Percentiles rank a stretch among this genome's conserved stretches.
Evolutionary conservation across 2,329 filamentous ascomycete species (phyloP).

Genomic region (Graphiopsis chlorocephala): DNA sequence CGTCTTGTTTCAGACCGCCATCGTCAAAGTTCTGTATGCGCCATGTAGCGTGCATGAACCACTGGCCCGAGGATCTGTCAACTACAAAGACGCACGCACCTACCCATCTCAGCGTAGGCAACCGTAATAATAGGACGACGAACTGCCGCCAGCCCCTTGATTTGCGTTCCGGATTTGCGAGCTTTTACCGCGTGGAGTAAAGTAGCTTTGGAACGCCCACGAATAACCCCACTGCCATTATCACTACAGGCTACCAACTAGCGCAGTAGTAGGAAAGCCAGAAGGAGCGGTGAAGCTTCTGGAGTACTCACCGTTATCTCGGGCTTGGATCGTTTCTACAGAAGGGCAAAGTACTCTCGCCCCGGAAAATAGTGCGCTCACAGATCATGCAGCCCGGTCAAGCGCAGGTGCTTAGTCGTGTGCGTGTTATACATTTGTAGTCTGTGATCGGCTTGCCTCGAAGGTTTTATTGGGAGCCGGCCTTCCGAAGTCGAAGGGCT

Average conservation of each 20-base stretch:
- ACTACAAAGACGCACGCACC: neutral
- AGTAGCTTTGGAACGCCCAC: constrained; percentile 7
- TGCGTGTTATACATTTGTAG: neutral
- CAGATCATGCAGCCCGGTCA: neutral
- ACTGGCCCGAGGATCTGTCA: constrained; percentile 10
- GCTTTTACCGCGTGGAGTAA: constrained; percentile 15
- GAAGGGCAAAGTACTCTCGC: neutral
- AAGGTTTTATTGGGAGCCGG: constrained; percentile 2
- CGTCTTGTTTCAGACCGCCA: neutral
- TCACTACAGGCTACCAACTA: constrained; percentile 13
- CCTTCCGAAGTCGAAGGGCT: neutral
- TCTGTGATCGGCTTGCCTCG: neutral
- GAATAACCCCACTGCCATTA: constrained; percentile 12
- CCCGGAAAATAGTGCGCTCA: constrained; percentile 2
- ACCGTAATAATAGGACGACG: neutral
- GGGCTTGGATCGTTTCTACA: neutral
- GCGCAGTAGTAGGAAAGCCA: constrained; percentile 12
- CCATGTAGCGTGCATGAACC: constrained; percentile 11
- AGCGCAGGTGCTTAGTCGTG: neutral
- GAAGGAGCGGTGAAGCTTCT: constrained; percentile 17
- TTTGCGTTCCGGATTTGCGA: constrained; percentile 10
- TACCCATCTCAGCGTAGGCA: neutral
- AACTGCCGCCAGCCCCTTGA: constrained; percentile 9
- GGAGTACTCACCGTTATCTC: constrained; percentile 11
- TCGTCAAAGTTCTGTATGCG: neutral